Evolutionary conservation across 2,329 filamentous ascomycete species (phyloP).

Genomic region (Curvularia hawaiiensis): DNA sequence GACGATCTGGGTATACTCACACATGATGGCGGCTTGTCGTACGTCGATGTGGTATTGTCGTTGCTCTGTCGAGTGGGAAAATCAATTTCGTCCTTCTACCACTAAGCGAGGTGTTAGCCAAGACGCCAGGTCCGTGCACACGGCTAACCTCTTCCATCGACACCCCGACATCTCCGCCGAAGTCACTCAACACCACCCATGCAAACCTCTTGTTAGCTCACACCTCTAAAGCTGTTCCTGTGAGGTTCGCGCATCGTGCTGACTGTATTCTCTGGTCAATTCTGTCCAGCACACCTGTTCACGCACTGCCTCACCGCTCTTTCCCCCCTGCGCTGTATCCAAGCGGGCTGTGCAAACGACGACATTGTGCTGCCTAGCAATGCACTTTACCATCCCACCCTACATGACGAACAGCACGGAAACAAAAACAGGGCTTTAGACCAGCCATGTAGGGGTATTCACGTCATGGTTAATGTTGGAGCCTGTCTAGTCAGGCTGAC

Average conservation of each 20-base stretch:
- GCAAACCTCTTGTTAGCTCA: background rate
- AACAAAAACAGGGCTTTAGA: slow-evolving; percentile 6
- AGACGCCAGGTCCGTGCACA: slow-evolving; percentile 1
- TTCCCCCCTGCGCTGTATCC: background rate
- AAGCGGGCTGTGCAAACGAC: slow-evolving; percentile 15
- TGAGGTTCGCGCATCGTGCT: background rate
- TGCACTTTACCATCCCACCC: background rate
- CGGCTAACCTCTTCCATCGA: background rate
- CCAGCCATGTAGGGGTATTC: background rate
- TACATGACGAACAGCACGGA: background rate
- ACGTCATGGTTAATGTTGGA: slow-evolving; percentile 3
- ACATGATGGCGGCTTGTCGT: slow-evolving; percentile 49
- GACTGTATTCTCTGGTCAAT: background rate
- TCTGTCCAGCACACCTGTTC: background rate
- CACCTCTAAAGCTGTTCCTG: background rate
- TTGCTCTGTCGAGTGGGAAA: slow-evolving; percentile 28
- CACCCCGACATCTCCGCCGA: background rate
- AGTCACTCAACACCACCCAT: background rate
- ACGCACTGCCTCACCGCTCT: slow-evolving; percentile 2
- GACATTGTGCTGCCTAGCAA: slow-evolving; percentile 7
- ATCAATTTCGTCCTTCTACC: slow-evolving; percentile 1
- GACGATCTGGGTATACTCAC: slow-evolving; percentile 34
- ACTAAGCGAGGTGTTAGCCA: slow-evolving; percentile 14
- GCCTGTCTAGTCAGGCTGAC: slow-evolving; percentile 13
- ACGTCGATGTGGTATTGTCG: slow-evolving; percentile 44